A percentile compares a stretch with the other conserved stretches of the same genome.
Conservation (phyloP, 2,329 filamentous ascomycete species). For the Scedosporium dehoogii region DNA sequence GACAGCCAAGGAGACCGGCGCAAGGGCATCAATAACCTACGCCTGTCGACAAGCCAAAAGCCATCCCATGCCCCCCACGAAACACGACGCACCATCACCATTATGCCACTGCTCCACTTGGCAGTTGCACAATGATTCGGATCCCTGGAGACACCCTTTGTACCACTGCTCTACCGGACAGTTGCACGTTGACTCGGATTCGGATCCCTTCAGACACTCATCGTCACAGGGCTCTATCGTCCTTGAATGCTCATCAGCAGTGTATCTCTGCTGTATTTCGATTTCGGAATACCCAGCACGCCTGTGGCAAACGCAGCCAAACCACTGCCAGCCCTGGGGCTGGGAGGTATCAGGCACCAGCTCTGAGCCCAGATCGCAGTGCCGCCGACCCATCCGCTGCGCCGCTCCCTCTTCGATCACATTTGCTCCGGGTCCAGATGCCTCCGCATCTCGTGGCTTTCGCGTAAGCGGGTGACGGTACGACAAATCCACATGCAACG, state of each 20-base stretch:
- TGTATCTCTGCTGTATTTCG: no score
- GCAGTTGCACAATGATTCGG: background rate
- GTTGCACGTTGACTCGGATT: background rate
- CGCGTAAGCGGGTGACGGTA: conserved; percentile 11
- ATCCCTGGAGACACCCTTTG: background rate
- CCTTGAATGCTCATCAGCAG: no score
- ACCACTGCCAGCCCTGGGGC: conserved; percentile 15
- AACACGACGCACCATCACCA: background rate
- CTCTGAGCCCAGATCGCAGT: conserved; percentile 7
- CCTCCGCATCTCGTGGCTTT: background rate
- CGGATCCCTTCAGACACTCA: background rate
- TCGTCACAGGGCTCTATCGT: background rate
- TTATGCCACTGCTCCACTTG: background rate
- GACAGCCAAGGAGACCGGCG: background rate
- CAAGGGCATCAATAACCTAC: conserved; percentile 8
- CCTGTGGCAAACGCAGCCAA: conserved; percentile 18
- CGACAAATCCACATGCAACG: conserved; percentile 15
- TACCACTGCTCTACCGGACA: background rate
- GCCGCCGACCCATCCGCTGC: background rate
- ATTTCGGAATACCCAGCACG: background rate
- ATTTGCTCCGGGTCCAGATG: no score
- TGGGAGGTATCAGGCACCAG: conserved; percentile 6
- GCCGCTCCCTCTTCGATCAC: no score
- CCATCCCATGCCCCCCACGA: conserved; percentile 21
- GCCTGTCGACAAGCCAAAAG: conserved; percentile 18